phyloP scores from a whole-genome alignment of 805 yeast species.

The Yamadazyma sp. region DNA sequence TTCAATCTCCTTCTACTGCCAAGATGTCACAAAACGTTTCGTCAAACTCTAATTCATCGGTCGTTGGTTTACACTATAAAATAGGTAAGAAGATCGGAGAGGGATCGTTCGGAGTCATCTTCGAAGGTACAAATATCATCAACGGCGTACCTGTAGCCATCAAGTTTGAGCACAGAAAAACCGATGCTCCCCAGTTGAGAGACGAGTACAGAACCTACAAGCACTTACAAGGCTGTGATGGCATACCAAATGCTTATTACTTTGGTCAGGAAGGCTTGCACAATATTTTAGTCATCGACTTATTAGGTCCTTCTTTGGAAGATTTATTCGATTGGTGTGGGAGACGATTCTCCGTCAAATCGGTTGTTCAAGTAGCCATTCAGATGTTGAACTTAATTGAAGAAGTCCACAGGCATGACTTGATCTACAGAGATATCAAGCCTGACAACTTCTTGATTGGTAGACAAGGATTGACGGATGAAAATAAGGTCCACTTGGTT shows the following conservation, averaged over 20 bases:
- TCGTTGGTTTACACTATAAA: conserved; percentile 93
- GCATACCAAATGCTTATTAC: conserved; percentile 95
- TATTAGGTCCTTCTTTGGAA: conserved; percentile 93
- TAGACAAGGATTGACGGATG: conserved; percentile 78
- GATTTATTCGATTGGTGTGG: conserved; percentile 99
- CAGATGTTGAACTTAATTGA: conserved; percentile 91
- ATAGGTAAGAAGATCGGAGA: conserved; percentile 98
- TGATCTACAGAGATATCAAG: conserved; percentile 94
- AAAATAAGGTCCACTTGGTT: conserved; percentile 82
- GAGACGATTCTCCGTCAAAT: conserved; percentile 79
- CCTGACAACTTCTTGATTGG: conserved; percentile 97
- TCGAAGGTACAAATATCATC: conserved; percentile 90
- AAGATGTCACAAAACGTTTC: conserved; percentile 11
- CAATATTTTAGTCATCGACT: conserved; percentile 89
- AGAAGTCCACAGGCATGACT: conserved; percentile 82
- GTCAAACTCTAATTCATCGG: conserved; percentile 31
- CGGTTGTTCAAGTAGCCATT: conserved; percentile 89
- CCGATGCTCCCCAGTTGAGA: conserved; percentile 2
- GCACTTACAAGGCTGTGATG: conserved; percentile 74
- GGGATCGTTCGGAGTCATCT: conserved; percentile 96
- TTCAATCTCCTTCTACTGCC: conserved; percentile 4
- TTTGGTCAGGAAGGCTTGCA: conserved; percentile 98
- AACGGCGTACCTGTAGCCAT: conserved; percentile 94
- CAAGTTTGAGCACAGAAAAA: conserved; percentile 75
- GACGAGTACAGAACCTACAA: conserved; percentile 90